phyloP scores from a whole-genome alignment of 139 green algal genomes.

The Closterium sp. region DNA sequence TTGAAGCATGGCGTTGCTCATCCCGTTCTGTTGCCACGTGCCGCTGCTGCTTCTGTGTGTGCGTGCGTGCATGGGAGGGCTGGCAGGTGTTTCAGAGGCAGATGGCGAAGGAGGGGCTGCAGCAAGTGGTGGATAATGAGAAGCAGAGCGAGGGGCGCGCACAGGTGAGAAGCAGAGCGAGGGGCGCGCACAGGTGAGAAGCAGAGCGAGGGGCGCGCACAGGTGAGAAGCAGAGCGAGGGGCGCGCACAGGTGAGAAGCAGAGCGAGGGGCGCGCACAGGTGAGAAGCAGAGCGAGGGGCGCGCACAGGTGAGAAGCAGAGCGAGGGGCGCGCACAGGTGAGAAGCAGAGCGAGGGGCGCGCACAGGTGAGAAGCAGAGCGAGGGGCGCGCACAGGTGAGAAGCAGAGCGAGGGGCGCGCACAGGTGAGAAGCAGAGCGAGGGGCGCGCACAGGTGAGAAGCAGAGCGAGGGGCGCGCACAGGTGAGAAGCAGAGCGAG shows the following conservation, averaged over 20 bases:
- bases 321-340: constrained; percentile 17
- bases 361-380: constrained; percentile 21
- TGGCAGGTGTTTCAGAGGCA: constrained; percentile 88
- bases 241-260: constrained; percentile 20
- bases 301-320: not conserved
- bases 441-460: constrained; percentile 20
- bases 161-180: constrained; percentile 14
- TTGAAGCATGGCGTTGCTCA: too few species aligned
- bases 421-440: constrained; percentile 11
- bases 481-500: constrained; percentile 3
- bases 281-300: constrained; percentile 8
- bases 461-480: too few species aligned
- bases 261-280: constrained; percentile 11
- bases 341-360: not conserved
- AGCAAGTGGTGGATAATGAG: constrained; percentile 62
- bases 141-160: constrained; percentile 1
- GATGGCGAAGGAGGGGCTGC: constrained; percentile 74
- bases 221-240: constrained; percentile 11
- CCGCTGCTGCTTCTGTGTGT: not conserved
- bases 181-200: constrained; percentile 21
- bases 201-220: not conserved
- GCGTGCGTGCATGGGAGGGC: not conserved
- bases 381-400: too few species aligned
- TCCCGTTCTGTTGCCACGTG: too few species aligned
- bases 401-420: constrained; percentile 2